Evolutionary conservation across 2,329 filamentous ascomycete genomes (phyloP).

Genomic region (Calonectria pteridis): DNA sequence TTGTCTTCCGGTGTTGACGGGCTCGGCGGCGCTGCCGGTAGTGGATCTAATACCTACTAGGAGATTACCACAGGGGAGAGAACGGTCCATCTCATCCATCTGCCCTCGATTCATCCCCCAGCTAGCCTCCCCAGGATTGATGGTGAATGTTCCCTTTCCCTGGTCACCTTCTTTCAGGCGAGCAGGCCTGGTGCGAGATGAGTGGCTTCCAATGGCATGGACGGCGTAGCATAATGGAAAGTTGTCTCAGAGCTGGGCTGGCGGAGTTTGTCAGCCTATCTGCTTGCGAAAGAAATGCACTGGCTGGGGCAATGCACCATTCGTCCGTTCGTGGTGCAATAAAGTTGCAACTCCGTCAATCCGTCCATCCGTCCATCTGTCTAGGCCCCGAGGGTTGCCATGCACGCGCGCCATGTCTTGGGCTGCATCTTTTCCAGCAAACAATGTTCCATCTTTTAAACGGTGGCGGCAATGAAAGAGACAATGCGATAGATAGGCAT

Average conservation of each 20-base stretch:
- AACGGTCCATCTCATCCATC: conserved; percentile 6
- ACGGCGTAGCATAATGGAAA: not conserved
- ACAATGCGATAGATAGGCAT: not conserved
- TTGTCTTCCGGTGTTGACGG: not conserved
- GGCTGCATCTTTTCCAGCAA: not conserved
- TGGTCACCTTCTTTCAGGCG: not conserved
- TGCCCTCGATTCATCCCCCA: not conserved
- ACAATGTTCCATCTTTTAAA: not conserved
- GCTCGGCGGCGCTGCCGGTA: conserved; percentile 17
- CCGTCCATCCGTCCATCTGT: conserved; percentile 7
- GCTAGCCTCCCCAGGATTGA: not conserved
- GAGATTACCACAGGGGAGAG: conserved; percentile 28
- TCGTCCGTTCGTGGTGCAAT: not conserved
- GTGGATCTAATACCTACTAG: conserved; percentile 15
- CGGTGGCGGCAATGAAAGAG: not conserved
- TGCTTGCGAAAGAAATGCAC: not conserved
- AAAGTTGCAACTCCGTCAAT: conserved; percentile 22
- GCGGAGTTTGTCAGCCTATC: conserved; percentile 22
- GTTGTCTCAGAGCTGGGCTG: conserved; percentile 28
- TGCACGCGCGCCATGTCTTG: conserved; percentile 17
- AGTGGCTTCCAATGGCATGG: conserved; percentile 17
- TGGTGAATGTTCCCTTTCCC: conserved; percentile 7
- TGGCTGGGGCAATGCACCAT: not conserved
- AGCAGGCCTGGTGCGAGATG: not conserved
- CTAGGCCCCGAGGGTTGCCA: conserved; percentile 9